Percentiles rank a stretch among this genome's conserved stretches.
These are phyloP conservation scores for barley (Hordeum vulgare) DNA, from an alignment of 176 grass and related monocot genomes.

Conservation along the genomic window DNA sequence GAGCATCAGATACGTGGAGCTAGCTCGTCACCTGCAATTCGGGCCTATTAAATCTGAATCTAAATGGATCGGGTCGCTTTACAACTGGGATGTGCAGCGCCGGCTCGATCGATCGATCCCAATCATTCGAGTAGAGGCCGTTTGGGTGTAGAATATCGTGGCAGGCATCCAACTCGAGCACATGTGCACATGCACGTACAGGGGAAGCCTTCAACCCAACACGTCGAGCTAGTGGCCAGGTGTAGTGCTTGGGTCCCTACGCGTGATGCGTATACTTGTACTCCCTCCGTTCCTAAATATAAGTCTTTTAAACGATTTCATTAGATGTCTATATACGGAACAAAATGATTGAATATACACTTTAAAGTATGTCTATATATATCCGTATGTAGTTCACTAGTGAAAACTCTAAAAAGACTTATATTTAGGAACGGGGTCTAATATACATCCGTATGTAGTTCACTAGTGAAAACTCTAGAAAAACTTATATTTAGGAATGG, in stretches of 20 bases:
- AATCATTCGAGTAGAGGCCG: not conserved
- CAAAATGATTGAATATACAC: too few species aligned
- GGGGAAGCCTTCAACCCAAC: not conserved
- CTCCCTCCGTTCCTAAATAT: too few species aligned
- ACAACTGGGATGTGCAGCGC: not conserved
- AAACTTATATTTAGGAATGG: too few species aligned
- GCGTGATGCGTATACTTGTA: not conserved
- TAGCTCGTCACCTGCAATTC: not conserved
- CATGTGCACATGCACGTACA: constrained; percentile 29
- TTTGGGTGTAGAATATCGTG: not conserved
- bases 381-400: too few species aligned
- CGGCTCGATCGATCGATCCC: not conserved
- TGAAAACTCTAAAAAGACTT: too few species aligned
- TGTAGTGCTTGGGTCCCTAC: not conserved
- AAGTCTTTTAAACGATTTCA: too few species aligned
- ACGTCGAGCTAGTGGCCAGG: not conserved
- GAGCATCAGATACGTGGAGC: not conserved
- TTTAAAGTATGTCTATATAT: too few species aligned
- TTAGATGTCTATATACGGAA: too few species aligned
- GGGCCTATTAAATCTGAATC: not conserved
- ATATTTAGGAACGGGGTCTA: too few species aligned
- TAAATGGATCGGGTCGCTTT: not conserved
- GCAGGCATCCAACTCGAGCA: not conserved
- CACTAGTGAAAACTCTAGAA: too few species aligned
- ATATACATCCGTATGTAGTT: too few species aligned